Conservation (phyloP, 2,329 filamentous ascomycete species). For the Beauveria sp. region DNA sequence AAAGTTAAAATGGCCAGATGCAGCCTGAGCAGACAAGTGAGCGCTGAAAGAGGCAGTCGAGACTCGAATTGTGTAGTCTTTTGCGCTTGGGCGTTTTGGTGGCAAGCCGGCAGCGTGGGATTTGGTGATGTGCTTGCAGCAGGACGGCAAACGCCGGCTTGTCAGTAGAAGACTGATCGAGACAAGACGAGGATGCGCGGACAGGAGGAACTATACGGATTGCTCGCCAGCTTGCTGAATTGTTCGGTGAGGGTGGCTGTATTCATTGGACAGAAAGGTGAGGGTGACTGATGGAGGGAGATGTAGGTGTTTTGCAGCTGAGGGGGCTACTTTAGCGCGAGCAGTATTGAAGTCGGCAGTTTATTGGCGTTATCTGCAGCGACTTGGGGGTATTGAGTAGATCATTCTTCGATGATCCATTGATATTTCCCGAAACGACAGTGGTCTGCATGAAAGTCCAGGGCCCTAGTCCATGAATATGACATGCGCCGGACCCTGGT, state of each 20-base stretch:
- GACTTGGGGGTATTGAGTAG: neutral
- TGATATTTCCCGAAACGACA: neutral
- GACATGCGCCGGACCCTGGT: constrained; percentile 1
- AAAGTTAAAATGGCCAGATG: neutral
- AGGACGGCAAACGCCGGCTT: neutral
- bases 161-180: neutral
- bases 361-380: neutral
- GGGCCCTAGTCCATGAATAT: neutral
- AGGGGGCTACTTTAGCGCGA: neutral
- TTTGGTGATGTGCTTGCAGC: neutral
- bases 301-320: neutral
- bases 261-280: neutral
- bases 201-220: neutral
- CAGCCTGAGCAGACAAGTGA: neutral
- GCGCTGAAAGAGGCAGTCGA: neutral
- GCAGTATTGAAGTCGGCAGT: neutral
- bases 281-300: neutral
- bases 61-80: neutral
- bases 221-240: neutral
- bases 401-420: neutral
- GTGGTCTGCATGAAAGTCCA: neutral
- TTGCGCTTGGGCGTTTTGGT: neutral
- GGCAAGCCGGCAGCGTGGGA: neutral
- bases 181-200: neutral
- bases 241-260: neutral